Conservation (phyloP, 805 yeast species). For the Hyphopichia homilentoma region DNA sequence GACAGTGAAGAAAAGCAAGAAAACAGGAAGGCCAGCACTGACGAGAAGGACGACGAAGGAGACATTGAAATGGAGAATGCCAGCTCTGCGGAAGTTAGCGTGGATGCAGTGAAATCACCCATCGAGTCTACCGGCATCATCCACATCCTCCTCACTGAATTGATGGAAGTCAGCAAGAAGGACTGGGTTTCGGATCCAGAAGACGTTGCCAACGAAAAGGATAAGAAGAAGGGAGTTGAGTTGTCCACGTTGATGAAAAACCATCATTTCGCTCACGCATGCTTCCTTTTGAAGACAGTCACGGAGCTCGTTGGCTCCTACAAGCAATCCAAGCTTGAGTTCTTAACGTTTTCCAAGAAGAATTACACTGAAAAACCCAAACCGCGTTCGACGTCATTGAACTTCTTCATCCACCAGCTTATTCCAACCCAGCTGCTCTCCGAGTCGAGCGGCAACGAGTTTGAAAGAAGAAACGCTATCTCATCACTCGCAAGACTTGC, state of each 20-base stretch:
- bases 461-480: constrained; percentile 51
- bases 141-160: constrained; percentile 57
- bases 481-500: constrained; percentile 61
- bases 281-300: constrained; percentile 63
- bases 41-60: constrained; percentile 9
- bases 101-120: constrained; percentile 2
- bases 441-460: constrained; percentile 34
- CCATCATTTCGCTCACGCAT: constrained; percentile 57
- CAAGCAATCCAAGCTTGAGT: constrained; percentile 76
- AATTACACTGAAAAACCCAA: constrained; percentile 39
- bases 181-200: constrained; percentile 35
- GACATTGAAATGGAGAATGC: constrained; percentile 30
- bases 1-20: constrained; percentile 2
- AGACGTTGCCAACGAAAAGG: constrained; percentile 14
- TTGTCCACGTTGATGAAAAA: constrained; percentile 42
- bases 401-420: constrained; percentile 72
- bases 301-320: constrained; percentile 76
- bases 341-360: constrained; percentile 72
- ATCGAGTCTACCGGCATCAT: constrained; percentile 52
- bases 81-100: not conserved
- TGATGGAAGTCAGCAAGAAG: constrained; percentile 45
- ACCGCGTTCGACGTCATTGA: constrained; percentile 75
- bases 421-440: constrained; percentile 51
- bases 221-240: constrained; percentile 18
- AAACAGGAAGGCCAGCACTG: constrained; percentile 3